Evolutionary conservation across 768 basidiomycete genomes (phyloP).

Genomic region (Suillus occidentalis): DNA sequence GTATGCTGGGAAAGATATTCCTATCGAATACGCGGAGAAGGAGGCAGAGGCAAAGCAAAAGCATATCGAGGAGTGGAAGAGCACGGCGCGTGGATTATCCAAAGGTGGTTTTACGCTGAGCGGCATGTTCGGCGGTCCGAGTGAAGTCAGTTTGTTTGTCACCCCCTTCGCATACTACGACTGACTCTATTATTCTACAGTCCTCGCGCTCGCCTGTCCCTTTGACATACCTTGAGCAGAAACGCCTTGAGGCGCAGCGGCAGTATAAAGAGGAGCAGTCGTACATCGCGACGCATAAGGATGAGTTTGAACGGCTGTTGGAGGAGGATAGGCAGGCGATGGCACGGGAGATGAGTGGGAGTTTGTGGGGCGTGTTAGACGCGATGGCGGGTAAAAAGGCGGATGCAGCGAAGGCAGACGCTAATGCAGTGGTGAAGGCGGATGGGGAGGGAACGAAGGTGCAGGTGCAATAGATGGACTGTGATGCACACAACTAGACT

Average conservation of each 20-base stretch:
- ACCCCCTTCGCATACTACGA: background rate
- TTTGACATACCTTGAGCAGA: constrained; percentile 53
- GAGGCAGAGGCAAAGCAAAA: constrained; percentile 80
- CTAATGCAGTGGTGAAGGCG: too few species aligned
- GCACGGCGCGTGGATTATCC: constrained; percentile 38
- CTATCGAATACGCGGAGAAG: constrained; percentile 83
- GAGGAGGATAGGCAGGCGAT: constrained; percentile 53
- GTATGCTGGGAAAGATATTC: constrained; percentile 86
- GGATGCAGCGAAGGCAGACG: constrained; percentile 3
- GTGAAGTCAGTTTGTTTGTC: constrained; percentile 27
- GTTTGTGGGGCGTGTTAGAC: constrained; percentile 35
- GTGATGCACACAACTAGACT: background rate
- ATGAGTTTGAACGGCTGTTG: constrained; percentile 47
- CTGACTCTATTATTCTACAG: constrained; percentile 10
- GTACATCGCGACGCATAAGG: constrained; percentile 51
- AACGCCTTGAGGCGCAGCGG: constrained; percentile 49
- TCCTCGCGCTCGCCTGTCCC: constrained; percentile 35
- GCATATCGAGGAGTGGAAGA: constrained; percentile 82
- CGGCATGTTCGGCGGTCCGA: constrained; percentile 39
- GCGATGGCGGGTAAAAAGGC: constrained; percentile 25
- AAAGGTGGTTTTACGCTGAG: constrained; percentile 45
- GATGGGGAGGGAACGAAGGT: background rate
- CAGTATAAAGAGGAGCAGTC: constrained; percentile 54
- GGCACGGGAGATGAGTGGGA: constrained; percentile 48
- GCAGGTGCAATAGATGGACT: constrained; percentile 1